Conservation (phyloP, 2,329 filamentous ascomycete species). For the Colletotrichum karsti region DNA sequence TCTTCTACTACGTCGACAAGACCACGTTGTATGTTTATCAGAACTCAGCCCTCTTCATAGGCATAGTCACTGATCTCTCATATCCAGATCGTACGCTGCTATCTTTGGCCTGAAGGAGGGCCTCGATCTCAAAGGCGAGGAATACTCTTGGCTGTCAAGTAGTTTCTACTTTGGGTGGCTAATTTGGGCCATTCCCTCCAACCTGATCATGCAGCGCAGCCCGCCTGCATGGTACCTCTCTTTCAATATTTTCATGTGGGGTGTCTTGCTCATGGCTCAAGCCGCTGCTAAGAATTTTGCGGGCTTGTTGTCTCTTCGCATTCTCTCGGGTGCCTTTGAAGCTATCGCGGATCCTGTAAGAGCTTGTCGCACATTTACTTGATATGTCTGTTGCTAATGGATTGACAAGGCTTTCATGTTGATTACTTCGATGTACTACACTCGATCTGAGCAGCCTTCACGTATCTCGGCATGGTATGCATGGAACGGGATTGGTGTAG, state of each 20-base stretch:
- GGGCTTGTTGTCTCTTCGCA: conserved; percentile 61
- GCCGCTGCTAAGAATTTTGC: conserved; percentile 65
- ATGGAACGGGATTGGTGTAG: conserved; percentile 67
- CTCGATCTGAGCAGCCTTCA: conserved; percentile 67
- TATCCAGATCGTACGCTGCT: conserved; percentile 62
- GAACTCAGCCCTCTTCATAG: neutral
- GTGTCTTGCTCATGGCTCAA: conserved; percentile 55
- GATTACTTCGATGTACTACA: conserved; percentile 73
- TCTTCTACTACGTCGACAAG: conserved; percentile 48
- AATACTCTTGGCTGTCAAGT: conserved; percentile 59
- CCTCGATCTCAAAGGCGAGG: conserved; percentile 61
- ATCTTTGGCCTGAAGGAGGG: conserved; percentile 71
- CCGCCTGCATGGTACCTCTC: conserved; percentile 47
- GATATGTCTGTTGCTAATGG: no score
- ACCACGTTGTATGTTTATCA: conserved; percentile 12
- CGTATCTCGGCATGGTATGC: conserved; percentile 68
- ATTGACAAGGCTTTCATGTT: conserved; percentile 59
- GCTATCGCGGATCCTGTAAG: conserved; percentile 50
- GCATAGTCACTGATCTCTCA: neutral
- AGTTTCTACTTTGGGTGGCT: conserved; percentile 49
- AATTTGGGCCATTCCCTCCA: conserved; percentile 42
- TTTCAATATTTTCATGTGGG: conserved; percentile 65
- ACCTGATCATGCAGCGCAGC: conserved; percentile 40
- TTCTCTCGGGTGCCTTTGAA: conserved; percentile 72
- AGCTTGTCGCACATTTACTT: no score